Base-by-base conservation (phyloP, 1,139 yeast species). In the Komagataea norvegica region DNA sequence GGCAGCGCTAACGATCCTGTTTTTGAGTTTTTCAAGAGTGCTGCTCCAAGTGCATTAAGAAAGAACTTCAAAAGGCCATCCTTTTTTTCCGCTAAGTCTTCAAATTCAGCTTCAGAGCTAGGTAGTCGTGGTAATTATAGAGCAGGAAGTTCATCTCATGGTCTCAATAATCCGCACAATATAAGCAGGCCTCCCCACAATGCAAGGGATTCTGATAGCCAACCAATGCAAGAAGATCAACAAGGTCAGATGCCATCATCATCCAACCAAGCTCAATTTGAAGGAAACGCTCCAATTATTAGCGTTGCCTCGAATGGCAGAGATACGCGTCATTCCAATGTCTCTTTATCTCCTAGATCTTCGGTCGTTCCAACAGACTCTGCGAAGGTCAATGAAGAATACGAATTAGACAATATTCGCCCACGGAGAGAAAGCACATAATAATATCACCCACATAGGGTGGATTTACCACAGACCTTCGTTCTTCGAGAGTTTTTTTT, bases 11-110 rank as follows among this genome's bases (percentile, higher is more conserved):
- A 41, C 15, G 56, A 51, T 36, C 57, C 57, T 6, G 56, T 52
- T 2, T 25, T 52, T 14, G 51, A 51, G 20, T 53, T 53, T 34
- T 45, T 53, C 42, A 51, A 53, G 36, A 43, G 51, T 29, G 56
- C 54, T 15, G 51, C 56, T 2, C 57, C 57, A 29, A 43, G 44
- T 28, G 42, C 43, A 4, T 26, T 53, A 4, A 48, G 50, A 37
- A 40, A 48, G 8, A 44, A 36, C 5, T 34, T 53, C 17, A 46
- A 40, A 33, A 46, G 44, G 33, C 55, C 54, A 4, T 45, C 51
- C 1, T 46, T 49, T 30, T 42, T 51, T 28, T 33, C 44, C 8
- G 15, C 16, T 2, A 29, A 13, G 23, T 29, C 40, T 4, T 18
- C 15, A 1, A 11, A 4, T 15, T 32, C 35, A 18, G 4, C 15